These are phyloP conservation scores for Hortiboletus campestris DNA, from an alignment of 768 basidiomycete genomes.

Conservation along the genomic window DNA sequence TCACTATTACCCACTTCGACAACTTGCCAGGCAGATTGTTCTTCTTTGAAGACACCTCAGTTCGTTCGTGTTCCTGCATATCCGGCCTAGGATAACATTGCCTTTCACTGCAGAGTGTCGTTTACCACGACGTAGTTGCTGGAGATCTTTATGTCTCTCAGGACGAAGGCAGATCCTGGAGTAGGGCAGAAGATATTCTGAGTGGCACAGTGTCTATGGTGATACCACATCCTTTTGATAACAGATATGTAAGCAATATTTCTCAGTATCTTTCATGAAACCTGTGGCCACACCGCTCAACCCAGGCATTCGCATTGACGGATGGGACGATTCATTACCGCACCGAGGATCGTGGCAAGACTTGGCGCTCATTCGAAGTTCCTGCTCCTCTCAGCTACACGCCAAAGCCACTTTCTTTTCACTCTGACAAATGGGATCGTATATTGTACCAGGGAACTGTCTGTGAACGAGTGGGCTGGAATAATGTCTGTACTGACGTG, in stretches of 20 bases:
- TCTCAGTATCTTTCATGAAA: neutral
- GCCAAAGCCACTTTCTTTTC: conserved; percentile 76
- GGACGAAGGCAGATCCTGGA: conserved; percentile 84
- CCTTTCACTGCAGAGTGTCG: conserved; percentile 46
- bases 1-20: conserved; percentile 53
- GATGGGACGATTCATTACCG: conserved; percentile 76
- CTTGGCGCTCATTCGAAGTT: conserved; percentile 81
- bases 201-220: conserved; percentile 64
- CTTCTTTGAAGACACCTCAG: conserved; percentile 92
- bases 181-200: conserved; percentile 46
- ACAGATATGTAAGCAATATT: conserved; percentile 53
- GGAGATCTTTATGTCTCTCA: conserved; percentile 74
- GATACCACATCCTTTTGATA: conserved; percentile 85
- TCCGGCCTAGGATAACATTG: neutral
- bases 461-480: conserved; percentile 59
- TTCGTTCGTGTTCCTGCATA: conserved; percentile 40
- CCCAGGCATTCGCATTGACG: conserved; percentile 85
- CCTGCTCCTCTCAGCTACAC: conserved; percentile 49
- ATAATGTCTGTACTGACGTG: conserved; percentile 65
- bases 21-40: conserved; percentile 75
- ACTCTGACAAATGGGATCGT: conserved; percentile 75
- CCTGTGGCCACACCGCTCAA: neutral
- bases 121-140: conserved; percentile 75
- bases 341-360: conserved; percentile 82
- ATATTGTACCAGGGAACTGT: conserved; percentile 76